Percentiles rank a stretch among this genome's conserved stretches.
Evolutionary conservation across 2,329 filamentous ascomycete species (phyloP).

Genomic region (Gnomoniopsis smithogilvyi): DNA sequence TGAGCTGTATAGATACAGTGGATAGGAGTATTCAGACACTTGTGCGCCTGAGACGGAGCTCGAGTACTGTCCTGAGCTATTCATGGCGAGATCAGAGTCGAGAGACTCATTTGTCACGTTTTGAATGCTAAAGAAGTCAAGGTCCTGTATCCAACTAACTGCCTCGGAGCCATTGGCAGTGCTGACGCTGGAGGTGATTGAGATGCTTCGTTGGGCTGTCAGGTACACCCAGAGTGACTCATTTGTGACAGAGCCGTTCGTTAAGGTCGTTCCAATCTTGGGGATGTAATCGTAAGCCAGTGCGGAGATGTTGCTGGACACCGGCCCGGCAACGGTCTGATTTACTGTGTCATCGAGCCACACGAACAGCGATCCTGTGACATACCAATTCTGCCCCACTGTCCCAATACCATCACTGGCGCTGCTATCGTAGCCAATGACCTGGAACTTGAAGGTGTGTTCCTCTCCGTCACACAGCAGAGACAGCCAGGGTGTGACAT

Average conservation of each 20-base stretch:
- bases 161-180: constrained; percentile 16
- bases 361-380: constrained; percentile 64
- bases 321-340: constrained; percentile 20
- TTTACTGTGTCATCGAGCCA: constrained; percentile 49
- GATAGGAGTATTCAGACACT: constrained; percentile 26
- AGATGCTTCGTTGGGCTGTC: constrained; percentile 24
- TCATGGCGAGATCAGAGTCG: constrained; percentile 28
- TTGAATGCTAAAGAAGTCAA: constrained; percentile 29
- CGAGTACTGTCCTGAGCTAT: constrained; percentile 24
- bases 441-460: constrained; percentile 1
- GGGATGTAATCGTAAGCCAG: constrained; percentile 25
- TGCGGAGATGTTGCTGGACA: constrained; percentile 19
- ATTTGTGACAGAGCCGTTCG: constrained; percentile 24
- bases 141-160: constrained; percentile 25
- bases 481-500: constrained; percentile 63
- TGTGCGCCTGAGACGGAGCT: constrained; percentile 20
- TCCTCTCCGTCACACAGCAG: constrained; percentile 51
- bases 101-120: constrained; percentile 29
- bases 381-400: constrained; percentile 60
- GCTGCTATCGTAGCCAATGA: constrained; percentile 39
- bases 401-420: constrained; percentile 39
- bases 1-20: constrained; percentile 29
- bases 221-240: constrained; percentile 27
- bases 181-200: constrained; percentile 25
- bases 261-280: constrained; percentile 20